These are phyloP conservation scores for Colletotrichum camelliae DNA, from an alignment of 2,329 filamentous ascomycete species.

Conservation along the genomic window DNA sequence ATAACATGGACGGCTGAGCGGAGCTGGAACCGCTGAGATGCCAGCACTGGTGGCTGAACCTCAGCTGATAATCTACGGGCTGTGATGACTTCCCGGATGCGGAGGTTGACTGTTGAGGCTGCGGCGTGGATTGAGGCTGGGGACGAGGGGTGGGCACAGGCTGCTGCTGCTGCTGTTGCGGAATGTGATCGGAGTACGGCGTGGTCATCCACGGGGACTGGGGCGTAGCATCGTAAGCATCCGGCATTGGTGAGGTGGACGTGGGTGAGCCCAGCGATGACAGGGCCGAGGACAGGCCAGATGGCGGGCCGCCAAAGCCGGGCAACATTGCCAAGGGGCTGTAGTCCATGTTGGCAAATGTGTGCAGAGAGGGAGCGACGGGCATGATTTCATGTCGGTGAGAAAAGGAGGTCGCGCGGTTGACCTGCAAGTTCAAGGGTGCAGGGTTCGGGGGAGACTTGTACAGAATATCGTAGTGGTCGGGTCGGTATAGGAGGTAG, in stretches of 20 bases:
- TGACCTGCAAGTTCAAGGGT: slow-evolving; percentile 53
- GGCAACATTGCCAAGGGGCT: slow-evolving; percentile 53
- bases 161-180: slow-evolving; percentile 21
- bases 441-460: slow-evolving; percentile 43
- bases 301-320: slow-evolving; percentile 37
- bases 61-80: slow-evolving; percentile 39
- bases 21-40: slow-evolving; percentile 45
- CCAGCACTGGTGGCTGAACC: slow-evolving; percentile 61
- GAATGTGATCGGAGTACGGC: slow-evolving; percentile 35
- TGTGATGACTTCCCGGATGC: slow-evolving; percentile 10
- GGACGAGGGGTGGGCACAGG: slow-evolving; percentile 33
- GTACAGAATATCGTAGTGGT: slow-evolving; percentile 96
- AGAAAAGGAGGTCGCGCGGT: slow-evolving; percentile 53
- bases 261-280: slow-evolving; percentile 37
- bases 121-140: slow-evolving; percentile 26
- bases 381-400: slow-evolving; percentile 50
- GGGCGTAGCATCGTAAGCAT: slow-evolving; percentile 34
- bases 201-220: slow-evolving; percentile 43
- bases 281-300: slow-evolving; percentile 37
- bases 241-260: slow-evolving; percentile 26
- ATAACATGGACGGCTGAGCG: slow-evolving; percentile 23
- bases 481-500: slow-evolving; percentile 69
- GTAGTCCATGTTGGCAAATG: slow-evolving; percentile 49
- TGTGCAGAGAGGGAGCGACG: slow-evolving; percentile 42
- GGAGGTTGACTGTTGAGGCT: neutral